These are phyloP conservation scores for Carnegiea gigantea DNA, from an alignment of 179 eudicot genomes.

Conservation along the genomic window DNA sequence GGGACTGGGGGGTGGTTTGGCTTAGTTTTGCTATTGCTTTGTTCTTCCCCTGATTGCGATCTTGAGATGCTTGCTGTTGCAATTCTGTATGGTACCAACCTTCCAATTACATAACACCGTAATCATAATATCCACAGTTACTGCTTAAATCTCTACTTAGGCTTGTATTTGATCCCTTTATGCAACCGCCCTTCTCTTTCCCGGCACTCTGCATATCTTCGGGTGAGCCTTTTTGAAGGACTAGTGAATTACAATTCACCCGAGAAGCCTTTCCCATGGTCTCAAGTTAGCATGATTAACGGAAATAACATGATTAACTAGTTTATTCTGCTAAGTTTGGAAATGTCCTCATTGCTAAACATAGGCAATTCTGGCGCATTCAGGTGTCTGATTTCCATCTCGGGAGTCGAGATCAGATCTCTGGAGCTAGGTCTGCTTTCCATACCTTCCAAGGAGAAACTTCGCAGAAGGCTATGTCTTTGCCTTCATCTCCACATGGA, in stretches of 20 bases:
- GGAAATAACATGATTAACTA: constrained; percentile 12
- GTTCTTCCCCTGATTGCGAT: not conserved
- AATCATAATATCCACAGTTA: not conserved
- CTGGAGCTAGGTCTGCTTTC: constrained; percentile 51
- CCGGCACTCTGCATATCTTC: not conserved
- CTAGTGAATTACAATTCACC: not conserved
- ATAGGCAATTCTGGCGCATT: constrained; percentile 12
- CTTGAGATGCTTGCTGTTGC: not conserved
- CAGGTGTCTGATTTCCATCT: constrained; percentile 55
- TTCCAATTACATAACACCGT: not conserved
- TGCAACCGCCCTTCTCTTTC: not conserved
- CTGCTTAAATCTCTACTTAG: not conserved
- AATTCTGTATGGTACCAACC: not conserved
- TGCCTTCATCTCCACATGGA: constrained; percentile 95
- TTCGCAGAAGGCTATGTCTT: constrained; percentile 83
- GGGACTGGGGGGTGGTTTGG: not conserved
- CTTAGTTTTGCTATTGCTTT: not conserved
- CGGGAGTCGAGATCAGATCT: constrained; percentile 52
- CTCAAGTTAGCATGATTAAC: not conserved
- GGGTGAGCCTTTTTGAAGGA: not conserved
- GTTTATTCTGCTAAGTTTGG: not conserved
- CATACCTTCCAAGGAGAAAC: constrained; percentile 57
- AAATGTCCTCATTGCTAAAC: constrained; percentile 1
- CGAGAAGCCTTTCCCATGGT: not conserved
- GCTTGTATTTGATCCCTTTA: no score